A percentile compares a stretch with the other conserved stretches of the same genome.
Conservation (phyloP, 2,329 filamentous ascomycete species). For the Tolypocladium ovalisporum region DNA sequence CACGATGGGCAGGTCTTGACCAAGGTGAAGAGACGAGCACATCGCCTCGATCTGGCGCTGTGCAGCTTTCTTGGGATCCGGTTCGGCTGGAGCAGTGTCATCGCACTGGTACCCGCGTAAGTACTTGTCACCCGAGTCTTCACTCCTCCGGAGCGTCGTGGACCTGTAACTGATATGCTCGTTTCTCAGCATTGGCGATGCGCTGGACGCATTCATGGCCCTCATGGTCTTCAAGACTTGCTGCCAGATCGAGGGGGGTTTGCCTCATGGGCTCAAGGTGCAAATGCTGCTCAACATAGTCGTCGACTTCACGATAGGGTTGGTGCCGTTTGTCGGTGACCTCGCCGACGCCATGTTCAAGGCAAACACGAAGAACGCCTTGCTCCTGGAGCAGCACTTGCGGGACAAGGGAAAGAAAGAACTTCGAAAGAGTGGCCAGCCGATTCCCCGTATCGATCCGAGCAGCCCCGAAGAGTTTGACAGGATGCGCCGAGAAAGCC, state of each 20-base stretch:
- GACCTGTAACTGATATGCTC: not conserved
- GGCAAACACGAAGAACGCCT: constrained; percentile 67
- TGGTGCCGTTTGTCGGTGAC: constrained; percentile 70
- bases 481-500: constrained; percentile 19
- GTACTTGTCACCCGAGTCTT: constrained; percentile 21
- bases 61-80: constrained; percentile 73
- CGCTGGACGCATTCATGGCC: constrained; percentile 61
- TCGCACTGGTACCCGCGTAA: constrained; percentile 73
- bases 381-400: constrained; percentile 57
- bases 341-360: constrained; percentile 61
- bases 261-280: constrained; percentile 48
- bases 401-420: constrained; percentile 55
- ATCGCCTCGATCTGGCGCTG: constrained; percentile 73
- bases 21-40: constrained; percentile 75
- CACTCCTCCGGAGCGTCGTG: not conserved
- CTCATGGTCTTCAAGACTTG: constrained; percentile 66
- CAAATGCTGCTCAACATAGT: constrained; percentile 75
- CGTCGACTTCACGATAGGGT: constrained; percentile 61
- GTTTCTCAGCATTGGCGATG: constrained; percentile 59
- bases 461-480: constrained; percentile 43
- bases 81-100: constrained; percentile 82
- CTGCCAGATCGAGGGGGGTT: constrained; percentile 63
- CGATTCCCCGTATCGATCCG: constrained; percentile 37
- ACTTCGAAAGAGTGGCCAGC: constrained; percentile 33
- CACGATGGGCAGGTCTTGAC: constrained; percentile 77